Evolutionary conservation across 225 moss, liverwort and hornwort species (phyloP).

Genomic region (Pseudisothecium myosuroides): DNA sequence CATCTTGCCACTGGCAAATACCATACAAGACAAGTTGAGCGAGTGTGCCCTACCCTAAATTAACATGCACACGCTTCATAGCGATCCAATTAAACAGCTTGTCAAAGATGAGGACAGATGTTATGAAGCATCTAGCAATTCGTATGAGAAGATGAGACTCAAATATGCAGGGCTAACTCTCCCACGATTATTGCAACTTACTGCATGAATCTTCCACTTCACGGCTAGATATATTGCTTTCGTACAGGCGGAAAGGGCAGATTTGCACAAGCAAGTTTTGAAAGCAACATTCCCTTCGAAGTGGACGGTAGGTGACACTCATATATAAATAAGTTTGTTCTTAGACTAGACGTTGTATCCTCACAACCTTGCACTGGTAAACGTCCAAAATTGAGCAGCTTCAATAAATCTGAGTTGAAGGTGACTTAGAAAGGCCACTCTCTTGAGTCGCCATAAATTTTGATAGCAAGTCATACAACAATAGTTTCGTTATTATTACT

Average conservation of each 20-base stretch:
- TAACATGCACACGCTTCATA: no score
- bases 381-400: background rate
- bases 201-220: background rate
- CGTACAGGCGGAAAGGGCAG: background rate
- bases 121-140: background rate
- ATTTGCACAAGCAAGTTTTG: background rate
- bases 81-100: background rate
- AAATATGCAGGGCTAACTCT: background rate
- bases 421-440: background rate
- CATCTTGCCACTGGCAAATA: no score
- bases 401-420: background rate
- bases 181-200: background rate
- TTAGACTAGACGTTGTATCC: background rate
- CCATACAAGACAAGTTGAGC: no score
- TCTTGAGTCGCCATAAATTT: background rate
- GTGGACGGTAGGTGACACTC: background rate
- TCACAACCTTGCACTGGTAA: no score
- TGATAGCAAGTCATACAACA: background rate
- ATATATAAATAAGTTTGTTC: background rate
- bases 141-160: background rate
- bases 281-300: background rate
- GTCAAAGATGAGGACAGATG: background rate
- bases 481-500: background rate
- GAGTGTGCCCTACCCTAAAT: no score
- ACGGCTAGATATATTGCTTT: background rate